Evolutionary conservation across 2,329 filamentous ascomycete species (phyloP), one percentile per base, ranked within the genome.

Genomic region (Fusarium coffeatum): DNA sequence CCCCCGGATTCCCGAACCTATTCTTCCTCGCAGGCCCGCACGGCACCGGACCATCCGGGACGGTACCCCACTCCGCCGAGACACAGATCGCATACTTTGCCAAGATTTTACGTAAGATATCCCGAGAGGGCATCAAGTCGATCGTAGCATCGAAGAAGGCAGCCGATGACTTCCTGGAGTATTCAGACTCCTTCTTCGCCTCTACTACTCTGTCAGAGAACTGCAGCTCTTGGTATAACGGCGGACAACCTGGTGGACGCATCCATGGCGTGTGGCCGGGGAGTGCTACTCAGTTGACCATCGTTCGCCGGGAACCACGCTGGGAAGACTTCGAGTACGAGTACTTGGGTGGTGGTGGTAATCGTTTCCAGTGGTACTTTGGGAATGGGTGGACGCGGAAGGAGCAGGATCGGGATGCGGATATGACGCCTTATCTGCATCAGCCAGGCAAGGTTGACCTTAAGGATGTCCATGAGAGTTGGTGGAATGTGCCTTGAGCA

Each of bases 271-370:
- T 48, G 6, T 55, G 53, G 53, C 53, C 53, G 10, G 53, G 53
- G 5, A 55, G 53, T 47, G 53, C 53, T 25, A 25, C 42, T 6
- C 53, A 55, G n/a, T n/a, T 48, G 13, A 55, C 28, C 5, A 25
- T 37, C 6, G 30, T 40, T 13, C 53, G 41, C 6, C 41, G 40
- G 15, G 28, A 47, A 11, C 53, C 53, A 13, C 53, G 53, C 1
- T 55, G 53, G 53, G 53, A 55, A 20, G 53, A 55, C 8, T 55
- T 55, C 3, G 30, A 55, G 18, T 55, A 55, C 6, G 22, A 46
- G 27, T 28, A 55, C 16, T 16, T 53, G 18, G 22, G 12, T 27
- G 13, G 18, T 18, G 5, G 18, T 22, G 13, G 23, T 13, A 53
- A 53, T 28, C 49, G 49, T 15, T 53, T 53, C 30, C 47, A 50